phyloP scores from a whole-genome alignment of 176 grass and related monocot genomes.

The Tillandsia fasciculata region DNA sequence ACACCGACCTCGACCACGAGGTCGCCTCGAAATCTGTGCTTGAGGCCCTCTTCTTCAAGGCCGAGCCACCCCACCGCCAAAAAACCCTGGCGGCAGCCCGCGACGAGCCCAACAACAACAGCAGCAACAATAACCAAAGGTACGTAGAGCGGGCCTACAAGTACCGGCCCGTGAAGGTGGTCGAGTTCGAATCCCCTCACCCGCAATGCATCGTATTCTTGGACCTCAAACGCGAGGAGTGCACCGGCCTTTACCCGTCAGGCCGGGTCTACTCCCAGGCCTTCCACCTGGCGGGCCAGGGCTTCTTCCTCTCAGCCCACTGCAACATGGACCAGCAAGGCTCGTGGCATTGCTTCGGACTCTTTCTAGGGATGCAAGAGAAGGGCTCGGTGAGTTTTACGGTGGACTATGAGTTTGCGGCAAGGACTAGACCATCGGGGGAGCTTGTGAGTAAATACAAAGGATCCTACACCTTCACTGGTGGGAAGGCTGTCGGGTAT shows the following conservation, averaged over 20 bases:
- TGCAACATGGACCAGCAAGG: conserved; percentile 14
- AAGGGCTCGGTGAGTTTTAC: conserved; percentile 13
- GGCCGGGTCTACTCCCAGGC: conserved; percentile 5
- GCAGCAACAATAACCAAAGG: neutral
- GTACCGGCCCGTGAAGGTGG: conserved; percentile 5
- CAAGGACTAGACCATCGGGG: neutral
- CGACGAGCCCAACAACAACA: neutral
- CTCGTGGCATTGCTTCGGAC: conserved; percentile 16
- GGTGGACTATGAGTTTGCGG: conserved; percentile 15
- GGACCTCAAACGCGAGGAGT: conserved; percentile 18
- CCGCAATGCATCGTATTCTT: conserved; percentile 19
- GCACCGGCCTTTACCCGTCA: conserved; percentile 1
- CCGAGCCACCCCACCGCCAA: neutral
- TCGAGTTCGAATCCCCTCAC: conserved; percentile 15
- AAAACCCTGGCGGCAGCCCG: neutral
- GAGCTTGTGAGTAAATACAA: conserved; percentile 7
- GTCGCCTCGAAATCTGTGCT: conserved; percentile 7
- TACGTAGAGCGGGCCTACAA: conserved; percentile 15
- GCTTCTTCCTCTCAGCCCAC: conserved; percentile 10
- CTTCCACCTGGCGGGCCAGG: conserved; percentile 17
- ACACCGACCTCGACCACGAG: conserved; percentile 8
- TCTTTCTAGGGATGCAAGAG: conserved; percentile 21
- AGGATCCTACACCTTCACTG: conserved; percentile 8
- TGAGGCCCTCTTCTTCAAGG: conserved; percentile 22
- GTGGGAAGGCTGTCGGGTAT: conserved; percentile 7